Evolutionary conservation across 169 alveolate species (phyloP).

Genomic region (Pseudocohnilembus persalinus): DNA sequence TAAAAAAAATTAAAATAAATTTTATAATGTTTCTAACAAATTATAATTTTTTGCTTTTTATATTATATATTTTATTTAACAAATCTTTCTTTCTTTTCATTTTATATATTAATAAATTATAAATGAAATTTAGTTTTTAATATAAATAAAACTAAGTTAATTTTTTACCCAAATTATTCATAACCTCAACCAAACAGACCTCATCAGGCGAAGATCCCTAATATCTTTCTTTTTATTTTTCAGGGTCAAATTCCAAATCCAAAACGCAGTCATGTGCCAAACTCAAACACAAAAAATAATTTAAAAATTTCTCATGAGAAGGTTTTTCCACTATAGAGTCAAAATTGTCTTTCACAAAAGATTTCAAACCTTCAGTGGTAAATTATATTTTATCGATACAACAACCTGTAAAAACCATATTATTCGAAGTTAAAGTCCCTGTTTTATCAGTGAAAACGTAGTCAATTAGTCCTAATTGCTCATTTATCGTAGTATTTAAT

Average conservation of each 20-base stretch:
- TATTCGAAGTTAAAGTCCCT: constrained; percentile 80
- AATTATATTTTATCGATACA: constrained; percentile 48
- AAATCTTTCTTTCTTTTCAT: too few species aligned
- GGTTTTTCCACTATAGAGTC: constrained; percentile 30
- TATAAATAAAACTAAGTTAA: too few species aligned
- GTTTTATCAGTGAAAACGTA: constrained; percentile 84
- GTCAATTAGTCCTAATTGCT: constrained; percentile 75
- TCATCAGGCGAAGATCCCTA: constrained; percentile 87
- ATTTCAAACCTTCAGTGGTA: constrained; percentile 44
- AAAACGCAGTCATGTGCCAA: constrained; percentile 66
- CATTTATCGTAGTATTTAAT: constrained; percentile 64
- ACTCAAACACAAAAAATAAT: constrained; percentile 29
- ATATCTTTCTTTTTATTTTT: constrained; percentile 46
- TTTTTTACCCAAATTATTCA: constrained; percentile 46
- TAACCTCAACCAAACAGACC: constrained; percentile 78
- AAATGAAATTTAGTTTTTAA: too few species aligned
- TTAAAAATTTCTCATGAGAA: constrained; percentile 24
- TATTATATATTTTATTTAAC: too few species aligned
- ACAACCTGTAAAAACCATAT: constrained; percentile 77
- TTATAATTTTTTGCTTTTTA: too few species aligned
- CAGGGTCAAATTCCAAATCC: constrained; percentile 20
- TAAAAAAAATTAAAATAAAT: too few species aligned
- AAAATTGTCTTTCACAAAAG: constrained; percentile 36
- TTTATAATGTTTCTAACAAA: too few species aligned
- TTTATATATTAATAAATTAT: too few species aligned